phyloP scores from a whole-genome alignment of 495 filamentous ascomycete species.

The Durotheca rogersii region DNA sequence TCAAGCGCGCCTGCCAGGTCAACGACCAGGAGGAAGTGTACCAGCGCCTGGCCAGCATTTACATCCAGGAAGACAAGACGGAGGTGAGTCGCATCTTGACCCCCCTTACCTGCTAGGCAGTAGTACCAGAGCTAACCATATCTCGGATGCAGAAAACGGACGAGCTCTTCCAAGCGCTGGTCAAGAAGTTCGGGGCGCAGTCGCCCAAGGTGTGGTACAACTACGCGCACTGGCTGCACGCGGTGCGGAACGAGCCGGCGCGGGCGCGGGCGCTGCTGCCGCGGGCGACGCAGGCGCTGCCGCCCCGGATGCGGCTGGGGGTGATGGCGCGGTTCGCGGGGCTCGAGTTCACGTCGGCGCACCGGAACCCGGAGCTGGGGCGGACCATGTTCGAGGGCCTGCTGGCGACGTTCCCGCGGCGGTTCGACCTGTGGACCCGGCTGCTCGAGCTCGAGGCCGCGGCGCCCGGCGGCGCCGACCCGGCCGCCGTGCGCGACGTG shows the following conservation, averaged over 20 bases:
- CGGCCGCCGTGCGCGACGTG: slow-evolving; percentile 61
- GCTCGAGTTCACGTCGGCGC: slow-evolving; percentile 81
- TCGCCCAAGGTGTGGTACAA: slow-evolving; percentile 84
- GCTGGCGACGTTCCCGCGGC: slow-evolving; percentile 79
- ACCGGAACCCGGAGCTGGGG: slow-evolving; percentile 86
- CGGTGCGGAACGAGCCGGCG: slow-evolving; percentile 63
- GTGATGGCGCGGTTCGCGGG: slow-evolving; percentile 85
- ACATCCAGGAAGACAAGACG: slow-evolving; percentile 84
- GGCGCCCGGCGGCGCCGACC: slow-evolving; percentile 48
- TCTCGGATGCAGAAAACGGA: slow-evolving; percentile 79
- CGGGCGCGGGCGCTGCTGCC: slow-evolving; percentile 78
- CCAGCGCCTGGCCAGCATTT: slow-evolving; percentile 87
- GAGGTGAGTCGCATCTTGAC: slow-evolving; percentile 53
- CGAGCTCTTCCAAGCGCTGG: slow-evolving; percentile 76
- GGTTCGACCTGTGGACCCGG: slow-evolving; percentile 88
- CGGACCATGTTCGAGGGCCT: slow-evolving; percentile 93
- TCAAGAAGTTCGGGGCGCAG: slow-evolving; percentile 83
- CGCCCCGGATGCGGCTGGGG: slow-evolving; percentile 64
- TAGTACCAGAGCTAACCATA: slow-evolving; percentile 22
- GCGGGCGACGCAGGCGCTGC: slow-evolving; percentile 82
- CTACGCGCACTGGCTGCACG: slow-evolving; percentile 90
- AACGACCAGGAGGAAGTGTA: slow-evolving; percentile 90
- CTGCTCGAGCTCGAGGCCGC: slow-evolving; percentile 75
- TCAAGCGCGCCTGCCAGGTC: slow-evolving; percentile 90
- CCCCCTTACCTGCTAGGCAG: not conserved